Conservation (phyloP, 1,139 yeast genomes). For the Zygoascus sp. region DNA sequence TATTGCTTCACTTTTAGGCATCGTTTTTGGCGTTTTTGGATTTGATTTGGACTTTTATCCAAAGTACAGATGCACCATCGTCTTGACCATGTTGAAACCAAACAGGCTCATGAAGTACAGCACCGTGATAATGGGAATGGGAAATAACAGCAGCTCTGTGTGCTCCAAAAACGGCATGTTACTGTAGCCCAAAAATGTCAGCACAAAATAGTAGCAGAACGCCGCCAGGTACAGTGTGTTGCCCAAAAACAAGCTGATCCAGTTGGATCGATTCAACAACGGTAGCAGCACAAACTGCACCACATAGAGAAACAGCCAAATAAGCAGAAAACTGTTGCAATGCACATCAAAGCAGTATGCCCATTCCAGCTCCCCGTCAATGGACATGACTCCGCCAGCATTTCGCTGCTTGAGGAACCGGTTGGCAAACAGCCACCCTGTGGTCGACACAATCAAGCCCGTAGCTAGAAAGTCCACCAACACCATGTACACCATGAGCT, state of each 20-base stretch:
- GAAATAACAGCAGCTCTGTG: slow-evolving; percentile 51
- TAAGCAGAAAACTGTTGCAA: slow-evolving; percentile 77
- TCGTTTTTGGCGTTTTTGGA: no score
- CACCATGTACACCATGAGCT: slow-evolving; percentile 76
- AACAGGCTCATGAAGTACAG: slow-evolving; percentile 50
- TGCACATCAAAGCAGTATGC: slow-evolving; percentile 92
- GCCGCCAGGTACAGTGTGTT: slow-evolving; percentile 73
- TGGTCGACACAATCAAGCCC: slow-evolving; percentile 64
- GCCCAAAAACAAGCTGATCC: slow-evolving; percentile 66
- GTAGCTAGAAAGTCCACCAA: slow-evolving; percentile 71
- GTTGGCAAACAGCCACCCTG: slow-evolving; percentile 70
- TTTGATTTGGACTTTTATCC: slow-evolving; percentile 28
- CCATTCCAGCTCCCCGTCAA: slow-evolving; percentile 71
- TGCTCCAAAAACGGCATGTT: slow-evolving; percentile 72
- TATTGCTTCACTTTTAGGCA: no score
- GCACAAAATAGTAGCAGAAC: slow-evolving; percentile 66
- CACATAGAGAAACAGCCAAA: slow-evolving; percentile 75
- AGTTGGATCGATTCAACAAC: slow-evolving; percentile 55
- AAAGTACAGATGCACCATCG: slow-evolving; percentile 66
- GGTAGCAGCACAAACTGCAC: slow-evolving; percentile 76
- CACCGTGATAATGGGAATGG: slow-evolving; percentile 56
- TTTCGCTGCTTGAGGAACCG: slow-evolving; percentile 46
- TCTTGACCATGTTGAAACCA: slow-evolving; percentile 67
- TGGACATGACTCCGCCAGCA: slow-evolving; percentile 29
- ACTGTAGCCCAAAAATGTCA: slow-evolving; percentile 84